These are phyloP conservation scores for Saturnispora sanitii DNA, from an alignment of 805 yeast genomes.

Conservation along the genomic window DNA sequence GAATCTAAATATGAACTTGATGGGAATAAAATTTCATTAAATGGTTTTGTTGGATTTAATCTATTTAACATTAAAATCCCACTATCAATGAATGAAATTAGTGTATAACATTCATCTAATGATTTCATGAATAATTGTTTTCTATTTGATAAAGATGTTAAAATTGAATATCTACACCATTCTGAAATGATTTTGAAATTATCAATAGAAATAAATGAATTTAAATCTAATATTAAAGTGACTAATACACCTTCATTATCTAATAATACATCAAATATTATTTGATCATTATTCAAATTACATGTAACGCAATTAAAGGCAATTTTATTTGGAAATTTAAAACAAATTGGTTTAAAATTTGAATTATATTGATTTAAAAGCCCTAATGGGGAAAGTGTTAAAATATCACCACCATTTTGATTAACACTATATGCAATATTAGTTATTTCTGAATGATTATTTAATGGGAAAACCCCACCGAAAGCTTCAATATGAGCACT, in stretches of 20 bases:
- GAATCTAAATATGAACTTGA: conserved; percentile 38
- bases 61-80: conserved; percentile 52
- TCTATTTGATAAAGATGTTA: conserved; percentile 53
- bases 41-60: conserved; percentile 13
- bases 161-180: conserved; percentile 64
- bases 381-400: conserved; percentile 33
- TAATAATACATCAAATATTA: conserved; percentile 48
- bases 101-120: conserved; percentile 33
- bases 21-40: conserved; percentile 33
- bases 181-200: conserved; percentile 27
- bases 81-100: conserved; percentile 69
- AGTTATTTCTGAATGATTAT: conserved; percentile 11
- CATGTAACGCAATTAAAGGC: conserved; percentile 31
- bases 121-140: conserved; percentile 44
- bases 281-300: conserved; percentile 17
- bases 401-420: conserved; percentile 11
- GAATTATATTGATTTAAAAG: conserved; percentile 28
- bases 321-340: conserved; percentile 32
- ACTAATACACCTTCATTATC: conserved; percentile 41
- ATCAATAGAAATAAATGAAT: conserved; percentile 31
- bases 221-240: conserved; percentile 35
- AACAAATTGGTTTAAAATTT: conserved; percentile 28
- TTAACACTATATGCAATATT: conserved; percentile 17
- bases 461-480: conserved; percentile 16
- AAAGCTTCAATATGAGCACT: neutral